A percentile compares a stretch with the other conserved stretches of the same genome.
These are phyloP conservation scores for Diospyros kaki DNA, from an alignment of 148 eudicot species.

Conservation along the genomic window DNA sequence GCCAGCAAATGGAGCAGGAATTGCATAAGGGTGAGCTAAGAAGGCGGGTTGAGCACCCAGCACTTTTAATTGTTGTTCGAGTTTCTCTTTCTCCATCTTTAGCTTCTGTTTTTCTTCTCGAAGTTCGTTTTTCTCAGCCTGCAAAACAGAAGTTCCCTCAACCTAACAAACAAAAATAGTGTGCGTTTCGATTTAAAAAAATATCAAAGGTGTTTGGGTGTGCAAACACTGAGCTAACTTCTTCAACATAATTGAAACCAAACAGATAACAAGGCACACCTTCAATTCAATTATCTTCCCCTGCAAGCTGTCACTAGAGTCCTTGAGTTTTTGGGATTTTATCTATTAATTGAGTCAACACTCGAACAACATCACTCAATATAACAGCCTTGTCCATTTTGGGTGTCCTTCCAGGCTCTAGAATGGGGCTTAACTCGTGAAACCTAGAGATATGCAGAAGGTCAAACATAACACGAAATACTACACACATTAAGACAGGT, in stretches of 20 bases:
- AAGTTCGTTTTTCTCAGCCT: constrained; percentile 72
- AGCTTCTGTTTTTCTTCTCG: constrained; percentile 59
- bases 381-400: constrained; percentile 56
- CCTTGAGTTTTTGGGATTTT: constrained; percentile 53
- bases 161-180: too few relatives aligned
- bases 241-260: background rate
- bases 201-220: background rate
- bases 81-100: constrained; percentile 47
- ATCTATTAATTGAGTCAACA: constrained; percentile 44
- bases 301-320: constrained; percentile 32
- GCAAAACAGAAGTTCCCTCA: background rate
- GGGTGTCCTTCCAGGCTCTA: constrained; percentile 59
- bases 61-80: constrained; percentile 43
- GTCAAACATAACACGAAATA: background rate
- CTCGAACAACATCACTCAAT: constrained; percentile 51
- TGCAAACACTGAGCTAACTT: background rate
- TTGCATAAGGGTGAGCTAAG: constrained; percentile 38
- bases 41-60: constrained; percentile 37
- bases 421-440: constrained; percentile 41
- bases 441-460: constrained; percentile 32
- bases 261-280: constrained; percentile 20
- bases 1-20: constrained; percentile 47
- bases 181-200: too few relatives aligned
- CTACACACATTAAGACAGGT: too few relatives aligned
- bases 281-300: constrained; percentile 56